These are phyloP conservation scores for Suillus subalutaceus DNA, from an alignment of 768 basidiomycete genomes.

Conservation along the genomic window DNA sequence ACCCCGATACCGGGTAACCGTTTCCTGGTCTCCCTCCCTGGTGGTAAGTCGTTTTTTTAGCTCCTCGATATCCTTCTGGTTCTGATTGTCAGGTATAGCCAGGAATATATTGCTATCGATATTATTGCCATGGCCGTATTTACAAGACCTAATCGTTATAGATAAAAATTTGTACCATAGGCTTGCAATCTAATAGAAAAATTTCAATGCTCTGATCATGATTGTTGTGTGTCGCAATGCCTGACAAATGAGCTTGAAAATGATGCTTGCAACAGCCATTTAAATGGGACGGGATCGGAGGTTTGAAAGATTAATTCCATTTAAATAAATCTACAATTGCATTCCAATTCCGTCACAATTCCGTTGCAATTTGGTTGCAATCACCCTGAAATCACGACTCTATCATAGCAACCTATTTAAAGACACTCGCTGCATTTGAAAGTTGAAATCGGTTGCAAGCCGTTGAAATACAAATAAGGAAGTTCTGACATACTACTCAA, in stretches of 20 bases:
- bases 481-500: neutral
- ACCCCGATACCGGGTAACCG: no score
- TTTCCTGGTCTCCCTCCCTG: no score
- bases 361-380: neutral
- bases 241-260: slow-evolving; percentile 1
- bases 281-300: neutral
- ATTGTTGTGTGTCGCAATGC: neutral
- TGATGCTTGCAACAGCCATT: neutral
- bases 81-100: no score
- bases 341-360: neutral
- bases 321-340: neutral
- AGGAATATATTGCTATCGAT: neutral
- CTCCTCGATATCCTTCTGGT: no score
- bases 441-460: neutral
- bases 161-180: neutral
- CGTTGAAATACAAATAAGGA: neutral
- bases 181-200: neutral
- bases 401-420: slow-evolving; percentile 1
- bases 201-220: neutral
- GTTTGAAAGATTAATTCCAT: neutral
- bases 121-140: neutral
- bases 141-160: neutral
- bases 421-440: neutral
- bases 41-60: no score
- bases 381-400: neutral